Conservation (phyloP, 768 basidiomycete genomes). For the Infundibulicybe gibba region DNA sequence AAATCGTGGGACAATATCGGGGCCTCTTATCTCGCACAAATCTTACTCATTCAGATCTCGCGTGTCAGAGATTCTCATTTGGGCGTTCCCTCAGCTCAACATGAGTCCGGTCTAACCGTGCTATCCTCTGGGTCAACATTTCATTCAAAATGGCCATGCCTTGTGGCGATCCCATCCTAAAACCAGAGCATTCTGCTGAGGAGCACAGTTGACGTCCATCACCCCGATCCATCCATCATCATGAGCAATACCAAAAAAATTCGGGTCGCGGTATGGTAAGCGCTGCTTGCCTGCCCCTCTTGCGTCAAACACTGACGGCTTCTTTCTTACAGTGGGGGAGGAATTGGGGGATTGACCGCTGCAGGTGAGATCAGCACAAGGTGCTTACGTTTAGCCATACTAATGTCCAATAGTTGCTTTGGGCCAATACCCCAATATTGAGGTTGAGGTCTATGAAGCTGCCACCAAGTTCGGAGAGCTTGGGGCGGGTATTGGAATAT, state of each 20-base stretch:
- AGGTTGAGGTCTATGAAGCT: constrained; percentile 54
- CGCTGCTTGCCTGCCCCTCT: constrained; percentile 10
- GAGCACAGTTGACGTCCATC: neutral
- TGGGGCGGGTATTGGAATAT: constrained; percentile 62
- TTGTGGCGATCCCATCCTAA: constrained; percentile 1
- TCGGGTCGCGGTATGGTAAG: constrained; percentile 54
- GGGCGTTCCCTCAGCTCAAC: constrained; percentile 18
- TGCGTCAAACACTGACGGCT: constrained; percentile 10
- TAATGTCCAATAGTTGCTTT: constrained; percentile 29
- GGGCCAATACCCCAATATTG: constrained; percentile 47
- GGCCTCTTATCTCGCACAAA: constrained; percentile 17
- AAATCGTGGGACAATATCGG: constrained; percentile 40
- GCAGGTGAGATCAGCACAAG: constrained; percentile 23
- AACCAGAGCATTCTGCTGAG: no score
- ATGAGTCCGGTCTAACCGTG: constrained; percentile 44
- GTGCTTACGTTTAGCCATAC: constrained; percentile 6
- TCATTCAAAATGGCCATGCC: constrained; percentile 31
- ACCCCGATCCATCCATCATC: neutral
- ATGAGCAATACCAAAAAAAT: constrained; percentile 33
- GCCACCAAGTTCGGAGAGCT: constrained; percentile 46
- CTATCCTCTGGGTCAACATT: constrained; percentile 21
- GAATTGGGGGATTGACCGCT: constrained; percentile 45
- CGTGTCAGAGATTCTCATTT: constrained; percentile 38
- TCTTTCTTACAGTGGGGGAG: constrained; percentile 38
- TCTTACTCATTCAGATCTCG: constrained; percentile 26